Evolutionary conservation across 75 land plant species (phyloP).

Genomic region (Cunninghamia lanceolata): DNA sequence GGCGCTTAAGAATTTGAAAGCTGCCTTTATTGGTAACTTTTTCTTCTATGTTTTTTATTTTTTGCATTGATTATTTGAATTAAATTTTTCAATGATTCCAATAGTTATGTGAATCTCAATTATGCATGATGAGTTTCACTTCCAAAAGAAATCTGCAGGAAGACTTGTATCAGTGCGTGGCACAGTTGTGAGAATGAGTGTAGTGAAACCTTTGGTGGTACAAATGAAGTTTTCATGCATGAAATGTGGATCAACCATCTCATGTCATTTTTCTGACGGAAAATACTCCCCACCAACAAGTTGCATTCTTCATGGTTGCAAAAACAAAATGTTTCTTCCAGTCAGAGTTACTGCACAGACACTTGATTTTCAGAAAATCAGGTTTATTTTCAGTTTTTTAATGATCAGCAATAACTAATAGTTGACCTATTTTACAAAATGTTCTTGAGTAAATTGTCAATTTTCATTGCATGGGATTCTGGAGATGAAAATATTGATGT

Average conservation of each 20-base stretch:
- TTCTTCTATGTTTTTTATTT: background rate
- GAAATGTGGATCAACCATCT: constrained; percentile 56
- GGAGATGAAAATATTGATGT: background rate
- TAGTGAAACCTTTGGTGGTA: constrained; percentile 80
- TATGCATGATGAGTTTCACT: background rate
- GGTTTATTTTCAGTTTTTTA: constrained; percentile 33
- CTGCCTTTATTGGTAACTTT: constrained; percentile 81
- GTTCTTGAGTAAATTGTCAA: background rate
- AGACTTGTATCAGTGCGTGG: constrained; percentile 94
- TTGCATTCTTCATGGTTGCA: constrained; percentile 71
- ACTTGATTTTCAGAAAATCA: constrained; percentile 93
- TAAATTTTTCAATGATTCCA: no score
- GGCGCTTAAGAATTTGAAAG: constrained; percentile 78
- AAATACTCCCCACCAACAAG: constrained; percentile 83
- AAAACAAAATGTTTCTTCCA: constrained; percentile 77
- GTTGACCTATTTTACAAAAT: background rate
- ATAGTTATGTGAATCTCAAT: background rate
- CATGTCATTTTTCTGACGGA: constrained; percentile 68
- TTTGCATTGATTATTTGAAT: background rate
- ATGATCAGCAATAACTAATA: background rate
- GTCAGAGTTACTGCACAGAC: constrained; percentile 52
- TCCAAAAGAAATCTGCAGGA: constrained; percentile 33
- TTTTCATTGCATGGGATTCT: background rate
- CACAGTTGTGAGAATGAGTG: constrained; percentile 84
- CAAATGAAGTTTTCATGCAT: constrained; percentile 72